Base-by-base conservation (phyloP, 2,329 filamentous ascomycete species). In the Penicillium sp. region DNA sequence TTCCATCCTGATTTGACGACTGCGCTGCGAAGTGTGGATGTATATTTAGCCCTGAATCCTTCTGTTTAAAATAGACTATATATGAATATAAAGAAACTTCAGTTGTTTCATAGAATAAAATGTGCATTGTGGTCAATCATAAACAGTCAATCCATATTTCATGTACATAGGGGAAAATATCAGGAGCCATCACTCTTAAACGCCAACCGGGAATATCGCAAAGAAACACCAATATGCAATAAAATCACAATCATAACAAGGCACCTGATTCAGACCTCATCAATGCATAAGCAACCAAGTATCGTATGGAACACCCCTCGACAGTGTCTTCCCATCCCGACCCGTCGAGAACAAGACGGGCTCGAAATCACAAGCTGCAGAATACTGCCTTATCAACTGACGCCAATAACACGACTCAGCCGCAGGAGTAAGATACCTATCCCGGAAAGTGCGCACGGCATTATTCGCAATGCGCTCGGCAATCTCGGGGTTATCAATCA, bases 1-100 rank as follows among this genome's bases (percentile, higher is more conserved):
- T 96, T 97, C 82, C 92, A 97, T 70, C 82, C 94, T 50, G 92
- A 97, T 72, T 76, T 97, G 43, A 92, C 90, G 5, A 91, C 87
- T 66, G 92, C 92, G 9, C 75, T 96, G 65, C 90, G 95, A 72
- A 90, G 87, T 65, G 92, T 90, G 15, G 31, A 51, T 21, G 9
- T 31, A 33, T 51, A 25, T 44, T 34, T 51, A 44, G 39, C 27
- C 5, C 11, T 19, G 16, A 25, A 40, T 31, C n/a, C 48, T 50
- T 15, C 36, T 3, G 2, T 6, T 29, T 40, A 27, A 23, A 10
- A 5, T 27, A 27, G 2, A 29, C 5, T 36, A 38, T 27, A 38
- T 27, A 8, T 31, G 10, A 44, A 25, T 11, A 36, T 21, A n/a
- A 27, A 7, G 9, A 21, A 19, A 5, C 15, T 5, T 15, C 2